Percentiles rank a stretch among this genome's conserved stretches.
These are phyloP conservation scores for Psilocybe azurescens DNA, from an alignment of 768 basidiomycete species.

Conservation along the genomic window DNA sequence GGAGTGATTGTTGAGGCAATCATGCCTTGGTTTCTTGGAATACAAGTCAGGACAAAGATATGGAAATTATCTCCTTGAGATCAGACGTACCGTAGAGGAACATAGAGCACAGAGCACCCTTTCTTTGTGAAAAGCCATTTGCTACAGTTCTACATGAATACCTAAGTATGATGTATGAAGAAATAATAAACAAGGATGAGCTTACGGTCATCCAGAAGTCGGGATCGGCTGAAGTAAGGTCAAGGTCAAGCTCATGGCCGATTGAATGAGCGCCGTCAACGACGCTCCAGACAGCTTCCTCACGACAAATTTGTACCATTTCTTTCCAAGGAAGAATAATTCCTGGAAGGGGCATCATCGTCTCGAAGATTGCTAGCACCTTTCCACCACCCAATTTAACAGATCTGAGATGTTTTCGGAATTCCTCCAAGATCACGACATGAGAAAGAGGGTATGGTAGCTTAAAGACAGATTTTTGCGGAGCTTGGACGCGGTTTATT, in stretches of 20 bases:
- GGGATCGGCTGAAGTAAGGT: conserved; percentile 56
- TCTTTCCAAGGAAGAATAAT: conserved; percentile 72
- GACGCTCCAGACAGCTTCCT: conserved; percentile 65
- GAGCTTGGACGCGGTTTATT: conserved; percentile 1
- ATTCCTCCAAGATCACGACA: conserved; percentile 51
- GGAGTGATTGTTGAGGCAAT: conserved; percentile 1
- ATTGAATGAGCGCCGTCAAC: conserved; percentile 83
- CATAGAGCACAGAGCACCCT: conserved; percentile 73
- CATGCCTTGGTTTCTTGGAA: neutral
- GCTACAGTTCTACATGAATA: conserved; percentile 64
- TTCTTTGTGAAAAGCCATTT: conserved; percentile 83
- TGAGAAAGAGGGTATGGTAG: neutral
- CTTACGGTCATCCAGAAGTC: conserved; percentile 67
- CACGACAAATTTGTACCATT: conserved; percentile 66
- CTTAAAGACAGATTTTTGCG: conserved; percentile 5
- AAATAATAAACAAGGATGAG: neutral
- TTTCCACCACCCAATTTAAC: conserved; percentile 30
- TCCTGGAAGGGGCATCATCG: conserved; percentile 65
- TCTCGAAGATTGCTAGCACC: conserved; percentile 69
- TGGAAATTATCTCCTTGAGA: neutral
- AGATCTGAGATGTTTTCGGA: conserved; percentile 37
- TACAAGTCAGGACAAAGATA: neutral
- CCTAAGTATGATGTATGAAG: neutral
- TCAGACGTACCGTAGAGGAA: conserved; percentile 50
- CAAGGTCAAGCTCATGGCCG: conserved; percentile 69